Evolutionary conservation across 208 protist species (phyloP).

Genomic region (Histomonas meleagridis): DNA sequence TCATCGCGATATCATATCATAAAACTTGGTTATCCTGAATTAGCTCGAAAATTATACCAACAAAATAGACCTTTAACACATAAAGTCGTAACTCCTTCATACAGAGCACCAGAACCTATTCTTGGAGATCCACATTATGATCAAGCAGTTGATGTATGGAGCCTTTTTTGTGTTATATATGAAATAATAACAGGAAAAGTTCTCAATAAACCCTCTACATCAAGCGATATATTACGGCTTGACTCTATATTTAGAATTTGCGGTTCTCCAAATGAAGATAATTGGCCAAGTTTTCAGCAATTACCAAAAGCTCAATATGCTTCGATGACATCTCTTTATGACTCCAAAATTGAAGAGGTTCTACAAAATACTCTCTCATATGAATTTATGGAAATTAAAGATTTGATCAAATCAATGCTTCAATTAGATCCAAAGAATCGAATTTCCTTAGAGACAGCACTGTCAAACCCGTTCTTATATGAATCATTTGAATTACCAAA

Average conservation of each 20-base stretch:
- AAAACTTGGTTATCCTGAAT: background rate
- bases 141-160: conserved; percentile 83
- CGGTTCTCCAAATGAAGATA: background rate
- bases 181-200: conserved; percentile 70
- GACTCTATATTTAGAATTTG: background rate
- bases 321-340: background rate
- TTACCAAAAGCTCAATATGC: background rate
- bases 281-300: background rate
- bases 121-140: conserved; percentile 77
- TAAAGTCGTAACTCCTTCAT: conserved; percentile 72
- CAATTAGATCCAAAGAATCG: background rate
- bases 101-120: conserved; percentile 89
- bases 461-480: background rate
- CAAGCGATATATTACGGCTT: background rate
- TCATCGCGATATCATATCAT: background rate
- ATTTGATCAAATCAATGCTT: background rate
- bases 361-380: background rate
- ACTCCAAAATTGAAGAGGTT: background rate
- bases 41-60: background rate
- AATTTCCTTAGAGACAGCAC: background rate
- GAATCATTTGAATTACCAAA: too few relatives aligned
- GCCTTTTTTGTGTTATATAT: conserved; percentile 86
- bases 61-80: background rate
- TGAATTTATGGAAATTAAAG: background rate
- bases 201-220: conserved; percentile 62